Base-by-base conservation (phyloP, 306 rosid genomes). In the Medicago ruthenica region DNA sequence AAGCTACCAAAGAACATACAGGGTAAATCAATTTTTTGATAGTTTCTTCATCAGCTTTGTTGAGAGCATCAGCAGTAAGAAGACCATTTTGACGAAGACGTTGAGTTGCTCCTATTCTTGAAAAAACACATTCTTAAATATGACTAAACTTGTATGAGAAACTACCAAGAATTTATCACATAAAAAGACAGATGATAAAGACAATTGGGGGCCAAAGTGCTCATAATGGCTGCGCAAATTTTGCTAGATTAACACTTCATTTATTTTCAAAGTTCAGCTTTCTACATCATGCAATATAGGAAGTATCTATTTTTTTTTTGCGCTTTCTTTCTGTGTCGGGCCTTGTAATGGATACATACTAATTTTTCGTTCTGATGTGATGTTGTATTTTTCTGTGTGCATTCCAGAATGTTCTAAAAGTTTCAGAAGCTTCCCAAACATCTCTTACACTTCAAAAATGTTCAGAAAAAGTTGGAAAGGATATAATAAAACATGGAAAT, bases 1-100 rank as follows among this genome's bases (percentile, higher is more conserved):
- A 13, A 69, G 70, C 67, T 41, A 70, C 21, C 41, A 60, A 59
- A 82, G 18, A 80, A 76, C 83, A 73, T 91, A 94, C 98, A n/a
- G 96, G 98, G 84, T 94, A 94, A 67, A 94, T 91, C 80, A 90
- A 67, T 74, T 84, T 80, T 87, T 84, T 91, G 72, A 91, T 82
- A 70, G 83, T 87, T 85, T 84, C 91, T 87, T 94, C 96, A 73
- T 91, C 97, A 22, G 87, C 91, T 78, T 81, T 88, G 86, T 85
- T 87, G 71, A 94, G 84, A 68, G 91, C 86, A 67, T 88, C 90
- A 47, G 96, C 96, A 9, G 90, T 68, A 44, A 94, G 97, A 76
- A 94, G 86, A 72, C 61, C 85, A 75, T 88, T 87, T 80, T 90
- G 83, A 68, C 73, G 89, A 69, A 91, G 96, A 67, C 96, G 91